Percentiles rank a stretch among this genome's conserved stretches.
Conservation (phyloP, 345 rosid species). For the Heritiera fomes region DNA sequence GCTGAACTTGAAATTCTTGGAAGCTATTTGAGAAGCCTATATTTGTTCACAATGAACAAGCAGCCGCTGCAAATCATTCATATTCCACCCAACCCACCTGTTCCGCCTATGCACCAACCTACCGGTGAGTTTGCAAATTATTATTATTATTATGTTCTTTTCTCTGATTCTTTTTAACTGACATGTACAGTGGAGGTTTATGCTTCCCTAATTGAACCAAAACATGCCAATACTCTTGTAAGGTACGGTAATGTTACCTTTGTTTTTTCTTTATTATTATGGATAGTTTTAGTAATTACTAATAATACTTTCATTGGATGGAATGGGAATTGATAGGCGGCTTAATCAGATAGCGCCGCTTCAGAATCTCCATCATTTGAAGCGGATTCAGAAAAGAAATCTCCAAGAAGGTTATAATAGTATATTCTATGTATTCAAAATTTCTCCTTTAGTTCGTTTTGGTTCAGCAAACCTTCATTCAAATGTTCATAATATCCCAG, state of each 20-base stretch:
- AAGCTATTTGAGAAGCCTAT: neutral
- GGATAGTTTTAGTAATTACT: neutral
- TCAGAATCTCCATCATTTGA: slow-evolving; percentile 72
- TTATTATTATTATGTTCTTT: neutral
- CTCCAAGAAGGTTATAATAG: slow-evolving; percentile 1
- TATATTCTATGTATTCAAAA: neutral
- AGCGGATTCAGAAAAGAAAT: slow-evolving; percentile 60
- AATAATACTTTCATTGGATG: neutral
- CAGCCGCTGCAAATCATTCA: slow-evolving; percentile 43
- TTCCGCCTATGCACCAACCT: slow-evolving; percentile 56
- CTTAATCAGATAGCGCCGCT: slow-evolving; percentile 64
- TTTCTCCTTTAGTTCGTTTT: neutral
- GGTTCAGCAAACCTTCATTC: neutral
- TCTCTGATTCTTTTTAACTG: neutral
- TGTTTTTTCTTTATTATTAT: neutral
- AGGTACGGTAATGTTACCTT: slow-evolving; percentile 60
- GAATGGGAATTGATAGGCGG: slow-evolving; percentile 36
- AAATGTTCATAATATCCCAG: neutral
- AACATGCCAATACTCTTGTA: slow-evolving; percentile 57
- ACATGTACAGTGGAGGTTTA: slow-evolving; percentile 53
- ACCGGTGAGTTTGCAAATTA: slow-evolving; percentile 43
- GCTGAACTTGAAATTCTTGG: neutral
- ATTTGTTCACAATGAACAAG: neutral
- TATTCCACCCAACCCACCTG: slow-evolving; percentile 56
- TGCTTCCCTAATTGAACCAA: slow-evolving; percentile 67